Conservation (phyloP, 1,284 basidiomycete genomes). For the Ustanciosporium gigantosporum region DNA sequence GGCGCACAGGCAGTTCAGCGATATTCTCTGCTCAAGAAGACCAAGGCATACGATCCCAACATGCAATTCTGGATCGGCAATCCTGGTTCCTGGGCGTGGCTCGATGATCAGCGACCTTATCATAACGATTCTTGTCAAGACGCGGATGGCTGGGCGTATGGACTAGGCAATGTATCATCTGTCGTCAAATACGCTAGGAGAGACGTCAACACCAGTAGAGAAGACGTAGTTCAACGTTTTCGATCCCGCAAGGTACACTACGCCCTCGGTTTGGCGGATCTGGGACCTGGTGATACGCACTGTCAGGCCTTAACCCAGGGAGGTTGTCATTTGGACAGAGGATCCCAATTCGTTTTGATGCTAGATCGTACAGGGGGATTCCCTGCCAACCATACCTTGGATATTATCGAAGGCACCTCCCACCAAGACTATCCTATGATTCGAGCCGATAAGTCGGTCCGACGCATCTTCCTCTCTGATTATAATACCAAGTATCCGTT, state of each 20-base stretch:
- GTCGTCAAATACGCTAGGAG: constrained; percentile 37
- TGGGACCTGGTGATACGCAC: constrained; percentile 52
- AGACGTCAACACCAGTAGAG: constrained; percentile 39
- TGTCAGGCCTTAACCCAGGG: constrained; percentile 53
- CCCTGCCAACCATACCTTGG: constrained; percentile 41
- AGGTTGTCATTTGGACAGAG: constrained; percentile 52
- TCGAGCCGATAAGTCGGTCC: constrained; percentile 42
- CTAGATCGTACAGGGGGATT: constrained; percentile 29
- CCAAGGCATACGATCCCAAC: constrained; percentile 48
- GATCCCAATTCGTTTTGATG: constrained; percentile 44
- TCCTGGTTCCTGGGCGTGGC: constrained; percentile 54
- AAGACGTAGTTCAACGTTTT: constrained; percentile 40
- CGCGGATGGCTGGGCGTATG: constrained; percentile 48
- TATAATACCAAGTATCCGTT: constrained; percentile 35
- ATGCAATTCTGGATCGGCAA: constrained; percentile 56
- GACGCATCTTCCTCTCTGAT: constrained; percentile 42
- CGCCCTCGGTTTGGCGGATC: constrained; percentile 48
- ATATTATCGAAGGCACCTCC: constrained; percentile 48
- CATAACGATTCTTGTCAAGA: constrained; percentile 13
- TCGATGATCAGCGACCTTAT: constrained; percentile 36
- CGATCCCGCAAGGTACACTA: constrained; percentile 43
- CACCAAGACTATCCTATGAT: constrained; percentile 59
- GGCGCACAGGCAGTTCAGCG: constrained; percentile 50
- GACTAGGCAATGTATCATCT: constrained; percentile 30
- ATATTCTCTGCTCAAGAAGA: constrained; percentile 50